Percentiles rank a stretch among this genome's conserved stretches.
Evolutionary conservation across 1,139 yeast species (phyloP).

Genomic region (Pichia sp.): DNA sequence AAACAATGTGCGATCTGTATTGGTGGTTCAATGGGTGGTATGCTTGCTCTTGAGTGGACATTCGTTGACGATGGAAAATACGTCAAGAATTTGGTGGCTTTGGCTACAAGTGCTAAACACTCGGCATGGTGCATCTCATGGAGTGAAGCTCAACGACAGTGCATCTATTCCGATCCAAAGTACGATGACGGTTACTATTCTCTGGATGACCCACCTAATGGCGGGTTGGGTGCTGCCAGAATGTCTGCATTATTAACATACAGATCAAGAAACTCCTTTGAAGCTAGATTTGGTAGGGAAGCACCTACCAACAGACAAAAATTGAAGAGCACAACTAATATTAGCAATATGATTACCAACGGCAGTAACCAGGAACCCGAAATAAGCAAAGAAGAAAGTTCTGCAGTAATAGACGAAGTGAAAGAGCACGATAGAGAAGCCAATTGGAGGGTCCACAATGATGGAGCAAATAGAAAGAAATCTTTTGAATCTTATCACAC

Average conservation of each 20-base stretch:
- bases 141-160: constrained; percentile 97
- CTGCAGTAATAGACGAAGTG: constrained; percentile 18
- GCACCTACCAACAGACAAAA: constrained; percentile 38
- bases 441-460: constrained; percentile 61
- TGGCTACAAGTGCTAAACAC: constrained; percentile 92
- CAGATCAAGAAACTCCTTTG: constrained; percentile 88
- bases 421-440: constrained; percentile 38
- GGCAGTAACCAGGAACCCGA: not conserved
- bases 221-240: constrained; percentile 93
- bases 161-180: constrained; percentile 91
- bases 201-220: constrained; percentile 69
- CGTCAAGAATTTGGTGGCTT: constrained; percentile 69
- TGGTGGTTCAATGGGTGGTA: constrained; percentile 99
- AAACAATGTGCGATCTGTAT: constrained; percentile 74
- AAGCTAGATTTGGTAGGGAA: constrained; percentile 77
- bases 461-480: constrained; percentile 40
- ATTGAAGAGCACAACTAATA: constrained; percentile 17
- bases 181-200: constrained; percentile 85
- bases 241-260: constrained; percentile 94
- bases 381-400: constrained; percentile 15
- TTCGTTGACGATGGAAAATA: constrained; percentile 60
- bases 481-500: constrained; percentile 25
- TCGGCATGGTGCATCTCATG: constrained; percentile 99
- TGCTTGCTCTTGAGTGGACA: constrained; percentile 83
- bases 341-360: not conserved